These are phyloP conservation scores for Mycocentrospora acerina DNA, from an alignment of 2,329 filamentous ascomycete genomes.

Conservation along the genomic window DNA sequence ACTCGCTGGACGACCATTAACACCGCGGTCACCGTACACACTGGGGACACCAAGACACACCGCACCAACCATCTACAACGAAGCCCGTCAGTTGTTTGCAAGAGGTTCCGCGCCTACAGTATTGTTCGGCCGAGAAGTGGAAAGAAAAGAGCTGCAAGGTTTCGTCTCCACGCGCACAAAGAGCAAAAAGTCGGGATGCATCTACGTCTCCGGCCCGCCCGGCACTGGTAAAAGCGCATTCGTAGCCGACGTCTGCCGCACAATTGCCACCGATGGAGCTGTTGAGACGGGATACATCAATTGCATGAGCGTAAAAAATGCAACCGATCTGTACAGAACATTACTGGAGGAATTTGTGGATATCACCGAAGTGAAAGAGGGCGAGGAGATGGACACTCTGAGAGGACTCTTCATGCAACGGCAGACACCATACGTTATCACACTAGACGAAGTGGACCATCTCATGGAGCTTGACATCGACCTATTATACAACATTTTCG, in stretches of 20 bases:
- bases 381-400: conserved; percentile 67
- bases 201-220: conserved; percentile 93
- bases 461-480: conserved; percentile 86
- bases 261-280: conserved; percentile 52
- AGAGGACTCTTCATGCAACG: conserved; percentile 70
- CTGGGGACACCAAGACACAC: conserved; percentile 67
- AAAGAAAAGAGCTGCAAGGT: conserved; percentile 63
- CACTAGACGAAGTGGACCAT: conserved; percentile 93
- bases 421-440: conserved; percentile 70
- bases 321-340: conserved; percentile 79
- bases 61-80: conserved; percentile 77
- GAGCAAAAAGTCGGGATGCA: conserved; percentile 69
- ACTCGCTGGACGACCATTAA: conserved; percentile 69
- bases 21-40: conserved; percentile 76
- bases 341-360: conserved; percentile 70
- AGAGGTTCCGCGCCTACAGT: conserved; percentile 73
- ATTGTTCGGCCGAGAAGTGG: conserved; percentile 74
- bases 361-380: conserved; percentile 61
- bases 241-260: conserved; percentile 74
- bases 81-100: conserved; percentile 83
- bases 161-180: conserved; percentile 70
- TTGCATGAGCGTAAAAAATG: conserved; percentile 93
- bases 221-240: conserved; percentile 97
- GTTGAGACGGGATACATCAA: conserved; percentile 82
- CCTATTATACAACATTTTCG: conserved; percentile 89